These are phyloP conservation scores for Termitomyces sp. DNA, from an alignment of 768 basidiomycete genomes.

Conservation along the genomic window DNA sequence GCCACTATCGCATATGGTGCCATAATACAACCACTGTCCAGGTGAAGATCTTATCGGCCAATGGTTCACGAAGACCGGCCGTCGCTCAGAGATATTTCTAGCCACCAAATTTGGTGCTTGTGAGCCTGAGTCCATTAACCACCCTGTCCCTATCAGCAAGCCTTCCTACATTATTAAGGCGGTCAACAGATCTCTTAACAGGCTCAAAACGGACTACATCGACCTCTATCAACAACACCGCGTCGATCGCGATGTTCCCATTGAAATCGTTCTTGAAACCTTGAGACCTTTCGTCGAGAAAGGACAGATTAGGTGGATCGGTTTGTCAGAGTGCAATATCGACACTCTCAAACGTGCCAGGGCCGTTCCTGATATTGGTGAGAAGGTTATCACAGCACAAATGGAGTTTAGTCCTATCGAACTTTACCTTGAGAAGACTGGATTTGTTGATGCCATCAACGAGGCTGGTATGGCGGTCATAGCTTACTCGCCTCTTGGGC, in stretches of 20 bases:
- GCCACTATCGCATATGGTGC: background rate
- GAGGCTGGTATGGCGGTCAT: conserved; percentile 44
- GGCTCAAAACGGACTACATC: conserved; percentile 5
- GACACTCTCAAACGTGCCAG: conserved; percentile 43
- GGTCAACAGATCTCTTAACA: background rate
- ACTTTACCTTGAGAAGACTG: conserved; percentile 40
- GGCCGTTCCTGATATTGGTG: conserved; percentile 36
- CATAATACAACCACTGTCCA: background rate
- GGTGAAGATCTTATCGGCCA: conserved; percentile 7
- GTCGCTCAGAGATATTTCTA: conserved; percentile 48
- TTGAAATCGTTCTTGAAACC: conserved; percentile 32
- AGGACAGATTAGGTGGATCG: conserved; percentile 38
- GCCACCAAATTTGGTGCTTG: conserved; percentile 1
- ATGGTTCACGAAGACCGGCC: conserved; percentile 49
- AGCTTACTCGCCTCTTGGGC: conserved; percentile 46
- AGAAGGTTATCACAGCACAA: conserved; percentile 32
- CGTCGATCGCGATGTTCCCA: conserved; percentile 38
- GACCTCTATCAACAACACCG: conserved; percentile 21
- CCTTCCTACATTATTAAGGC: conserved; percentile 7
- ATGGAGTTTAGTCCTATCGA: conserved; percentile 43
- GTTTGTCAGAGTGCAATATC: conserved; percentile 46
- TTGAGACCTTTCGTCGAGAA: conserved; percentile 3
- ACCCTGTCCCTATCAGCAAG: background rate
- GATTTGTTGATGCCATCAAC: conserved; percentile 32
- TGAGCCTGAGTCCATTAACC: background rate